Evolutionary conservation across 129 eudicot species (phyloP).

Genomic region (Flaveria sonorensis): DNA sequence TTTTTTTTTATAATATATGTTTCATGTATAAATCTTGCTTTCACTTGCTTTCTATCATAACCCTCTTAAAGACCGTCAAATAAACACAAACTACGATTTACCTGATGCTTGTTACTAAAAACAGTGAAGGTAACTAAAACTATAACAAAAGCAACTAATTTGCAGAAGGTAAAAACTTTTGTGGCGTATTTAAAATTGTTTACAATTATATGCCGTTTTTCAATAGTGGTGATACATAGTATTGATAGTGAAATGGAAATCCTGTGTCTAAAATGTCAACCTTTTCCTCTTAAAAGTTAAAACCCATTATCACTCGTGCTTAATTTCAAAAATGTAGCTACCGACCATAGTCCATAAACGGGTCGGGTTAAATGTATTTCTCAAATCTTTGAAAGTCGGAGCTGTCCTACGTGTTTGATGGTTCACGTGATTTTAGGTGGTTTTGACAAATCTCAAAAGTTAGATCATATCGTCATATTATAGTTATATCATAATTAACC

Average conservation of each 20-base stretch:
- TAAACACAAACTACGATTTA: no score
- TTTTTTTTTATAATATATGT: no score
- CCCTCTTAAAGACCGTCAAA: no score
- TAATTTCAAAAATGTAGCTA: constrained; percentile 26
- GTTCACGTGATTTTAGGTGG: not conserved
- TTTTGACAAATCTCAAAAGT: not conserved
- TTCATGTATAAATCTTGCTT: no score
- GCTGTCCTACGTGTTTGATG: not conserved
- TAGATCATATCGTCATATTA: no score
- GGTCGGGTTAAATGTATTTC: not conserved
- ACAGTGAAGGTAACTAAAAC: no score
- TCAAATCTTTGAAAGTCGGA: not conserved
- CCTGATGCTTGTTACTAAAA: no score
- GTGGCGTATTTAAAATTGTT: not conserved
- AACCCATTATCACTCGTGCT: constrained; percentile 21
- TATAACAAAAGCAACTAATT: not conserved
- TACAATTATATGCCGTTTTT: not conserved
- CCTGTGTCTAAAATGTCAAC: constrained; percentile 26
- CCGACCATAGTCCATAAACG: constrained; percentile 26
- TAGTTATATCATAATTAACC: not conserved
- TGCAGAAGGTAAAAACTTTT: not conserved
- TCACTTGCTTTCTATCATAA: no score
- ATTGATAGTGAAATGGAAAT: constrained; percentile 7
- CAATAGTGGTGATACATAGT: constrained; percentile 1
- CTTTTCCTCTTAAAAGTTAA: constrained; percentile 12